Evolutionary conservation across 306 rosid species (phyloP).

Genomic region (Prosopis cineraria): DNA sequence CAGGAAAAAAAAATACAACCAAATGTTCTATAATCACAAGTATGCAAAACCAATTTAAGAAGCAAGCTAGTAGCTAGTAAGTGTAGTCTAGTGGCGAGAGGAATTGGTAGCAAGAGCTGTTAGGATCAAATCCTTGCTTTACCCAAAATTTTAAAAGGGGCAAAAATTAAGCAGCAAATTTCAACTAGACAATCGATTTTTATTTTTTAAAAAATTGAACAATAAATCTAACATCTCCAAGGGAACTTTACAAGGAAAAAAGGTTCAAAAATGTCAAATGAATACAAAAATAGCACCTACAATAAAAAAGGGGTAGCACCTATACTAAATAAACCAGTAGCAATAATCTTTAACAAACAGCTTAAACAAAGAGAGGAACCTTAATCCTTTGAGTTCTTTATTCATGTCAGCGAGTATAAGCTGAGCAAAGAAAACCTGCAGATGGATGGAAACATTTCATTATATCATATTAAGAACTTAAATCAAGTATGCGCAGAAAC

Average conservation of each 20-base stretch:
- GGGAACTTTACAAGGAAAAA: background rate
- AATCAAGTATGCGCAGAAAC: constrained; percentile 11
- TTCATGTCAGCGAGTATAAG: constrained; percentile 95
- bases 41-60: constrained; percentile 25
- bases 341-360: constrained; percentile 34
- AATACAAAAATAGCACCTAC: constrained; percentile 19
- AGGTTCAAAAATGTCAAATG: constrained; percentile 7
- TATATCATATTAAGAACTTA: constrained; percentile 16
- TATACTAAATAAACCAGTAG: constrained; percentile 3
- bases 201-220: background rate
- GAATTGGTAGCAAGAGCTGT: background rate
- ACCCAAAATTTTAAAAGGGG: background rate
- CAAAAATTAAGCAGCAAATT: constrained; percentile 20
- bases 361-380: constrained; percentile 54
- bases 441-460: constrained; percentile 38
- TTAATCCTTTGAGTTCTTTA: constrained; percentile 96
- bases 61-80: background rate
- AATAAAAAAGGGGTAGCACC: constrained; percentile 6
- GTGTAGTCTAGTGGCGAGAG: too few species aligned
- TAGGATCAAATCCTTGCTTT: background rate
- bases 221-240: background rate
- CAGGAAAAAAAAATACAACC: constrained; percentile 31
- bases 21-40: constrained; percentile 16
- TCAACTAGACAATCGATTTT: background rate
- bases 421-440: constrained; percentile 99